Evolutionary conservation across 2,329 filamentous ascomycete species (phyloP).

Genomic region (Hymenoscyphus occultus): DNA sequence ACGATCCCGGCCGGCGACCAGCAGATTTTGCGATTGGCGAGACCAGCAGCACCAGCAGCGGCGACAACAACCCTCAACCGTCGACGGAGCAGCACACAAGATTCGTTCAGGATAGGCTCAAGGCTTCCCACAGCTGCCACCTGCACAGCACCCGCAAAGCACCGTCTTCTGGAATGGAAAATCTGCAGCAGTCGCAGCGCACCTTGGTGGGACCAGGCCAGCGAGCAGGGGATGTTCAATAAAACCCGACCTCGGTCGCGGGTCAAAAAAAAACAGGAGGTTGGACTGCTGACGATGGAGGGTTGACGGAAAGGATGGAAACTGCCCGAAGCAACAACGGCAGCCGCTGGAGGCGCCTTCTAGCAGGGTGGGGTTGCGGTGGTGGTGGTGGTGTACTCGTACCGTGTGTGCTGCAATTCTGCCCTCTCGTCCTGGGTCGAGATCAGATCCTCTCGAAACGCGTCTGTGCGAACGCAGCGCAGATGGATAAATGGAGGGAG

Average conservation of each 20-base stretch:
- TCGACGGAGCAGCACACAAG: neutral
- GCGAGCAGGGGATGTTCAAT: neutral
- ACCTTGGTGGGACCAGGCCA: neutral
- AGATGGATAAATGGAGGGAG: too few relatives aligned
- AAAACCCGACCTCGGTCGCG: slow-evolving; percentile 4
- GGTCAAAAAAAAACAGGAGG: neutral
- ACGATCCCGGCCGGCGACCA: neutral
- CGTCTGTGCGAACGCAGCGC: too few relatives aligned
- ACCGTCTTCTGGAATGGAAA: slow-evolving; percentile 5
- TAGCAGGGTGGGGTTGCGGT: neutral
- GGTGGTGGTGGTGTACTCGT: too few relatives aligned
- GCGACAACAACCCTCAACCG: neutral
- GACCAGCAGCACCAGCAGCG: neutral
- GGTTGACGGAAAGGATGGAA: neutral
- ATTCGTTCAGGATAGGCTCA: neutral
- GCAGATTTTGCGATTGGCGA: slow-evolving; percentile 6
- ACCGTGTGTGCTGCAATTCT: neutral
- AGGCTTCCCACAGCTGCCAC: neutral
- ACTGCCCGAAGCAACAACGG: slow-evolving; percentile 1
- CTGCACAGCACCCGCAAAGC: neutral
- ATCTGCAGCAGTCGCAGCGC: slow-evolving; percentile 9
- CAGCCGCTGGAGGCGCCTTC: neutral
- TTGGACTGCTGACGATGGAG: neutral
- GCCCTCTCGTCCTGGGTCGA: neutral
- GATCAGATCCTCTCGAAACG: too few relatives aligned